Base-by-base conservation (phyloP, 2,329 filamentous ascomycete species). In the Ascochyta lentis region DNA sequence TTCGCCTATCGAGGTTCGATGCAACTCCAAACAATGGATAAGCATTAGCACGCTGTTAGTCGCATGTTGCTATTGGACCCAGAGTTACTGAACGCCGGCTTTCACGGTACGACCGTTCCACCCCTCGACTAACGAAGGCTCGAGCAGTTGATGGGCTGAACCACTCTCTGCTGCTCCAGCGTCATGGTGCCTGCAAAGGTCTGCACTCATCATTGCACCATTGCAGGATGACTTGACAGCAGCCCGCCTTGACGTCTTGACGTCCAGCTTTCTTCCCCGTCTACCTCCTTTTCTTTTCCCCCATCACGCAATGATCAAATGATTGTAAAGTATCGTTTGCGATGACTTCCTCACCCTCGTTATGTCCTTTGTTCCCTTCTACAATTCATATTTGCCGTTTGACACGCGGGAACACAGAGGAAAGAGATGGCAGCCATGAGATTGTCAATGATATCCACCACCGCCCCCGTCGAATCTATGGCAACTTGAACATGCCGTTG, bases 321-420 rank as follows among this genome's bases (percentile, higher is more conserved):
- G 45, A 35, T n/a, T 12, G 34, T 22, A 27, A 29, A 42, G 33
- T 26, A 6, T 56, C 35, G 46, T 46, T 46, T 24, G 46, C 16
- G 1, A 50, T 56, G 47, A n/a, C 43, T 22, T 38, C 37, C n/a
- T 16, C 53, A 38, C 37, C 29, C 26, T 56, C 53, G 37, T 34
- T 50, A 46, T 46, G 31, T n/a, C 43, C 53, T 3, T 34, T 56
- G 24, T 47, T 34, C 23, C 39, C 47, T 15, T 46, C 41, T 6
- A 41, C 46, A 16, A 22, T 37, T 19, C 46, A 46, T 23, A 10
- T 19, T 19, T 56, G 47, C 38, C 33, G 22, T 12, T 29, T 46
- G 34, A 26, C 9, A 6, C 19, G 15, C 13, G 35, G 26, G 6
- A 12, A 15, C 7, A 12, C 12, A 5, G 23, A 15, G 12, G 26